phyloP scores from a whole-genome alignment of 2,329 filamentous ascomycete genomes.

The Fusarium kyushuense region DNA sequence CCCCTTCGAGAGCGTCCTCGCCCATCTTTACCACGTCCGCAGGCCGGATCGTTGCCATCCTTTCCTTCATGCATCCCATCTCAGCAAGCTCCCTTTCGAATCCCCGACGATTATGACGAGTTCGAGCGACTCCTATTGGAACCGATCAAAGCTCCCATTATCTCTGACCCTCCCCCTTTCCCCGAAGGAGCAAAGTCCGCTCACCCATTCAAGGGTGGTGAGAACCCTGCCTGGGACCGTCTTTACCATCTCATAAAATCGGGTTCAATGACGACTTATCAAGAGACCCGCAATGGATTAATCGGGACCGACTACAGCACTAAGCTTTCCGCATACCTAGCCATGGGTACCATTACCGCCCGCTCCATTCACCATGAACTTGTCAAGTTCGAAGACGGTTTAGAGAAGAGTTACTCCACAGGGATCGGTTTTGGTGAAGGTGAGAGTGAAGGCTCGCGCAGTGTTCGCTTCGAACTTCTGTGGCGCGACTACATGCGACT shows the following conservation, averaged over 20 bases:
- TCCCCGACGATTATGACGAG: constrained; percentile 67
- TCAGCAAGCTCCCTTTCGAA: constrained; percentile 72
- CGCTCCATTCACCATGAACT: constrained; percentile 78
- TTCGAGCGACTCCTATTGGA: constrained; percentile 67
- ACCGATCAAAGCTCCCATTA: constrained; percentile 61
- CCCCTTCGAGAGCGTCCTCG: constrained; percentile 76
- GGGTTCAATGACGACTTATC: constrained; percentile 73
- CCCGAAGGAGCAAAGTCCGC: constrained; percentile 68
- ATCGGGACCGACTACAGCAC: constrained; percentile 79
- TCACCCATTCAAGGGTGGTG: constrained; percentile 77
- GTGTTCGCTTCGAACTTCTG: constrained; percentile 77
- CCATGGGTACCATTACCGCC: constrained; percentile 78
- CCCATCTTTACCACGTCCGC: constrained; percentile 64
- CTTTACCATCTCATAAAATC: constrained; percentile 70
- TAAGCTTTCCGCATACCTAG: constrained; percentile 79
- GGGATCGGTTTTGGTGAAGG: constrained; percentile 73
- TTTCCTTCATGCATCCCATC: constrained; percentile 64
- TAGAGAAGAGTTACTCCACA: constrained; percentile 53
- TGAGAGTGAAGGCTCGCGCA: constrained; percentile 77
- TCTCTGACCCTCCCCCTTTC: constrained; percentile 64
- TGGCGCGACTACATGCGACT: constrained; percentile 88
- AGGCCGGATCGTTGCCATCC: constrained; percentile 64
- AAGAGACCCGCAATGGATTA: constrained; percentile 77
- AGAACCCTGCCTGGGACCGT: constrained; percentile 68
- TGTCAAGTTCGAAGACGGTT: constrained; percentile 75